Percentiles rank a stretch among this genome's conserved stretches.
Conservation (phyloP, 108 stramenopile genomes). For the Nitzschia inconspicua region DNA sequence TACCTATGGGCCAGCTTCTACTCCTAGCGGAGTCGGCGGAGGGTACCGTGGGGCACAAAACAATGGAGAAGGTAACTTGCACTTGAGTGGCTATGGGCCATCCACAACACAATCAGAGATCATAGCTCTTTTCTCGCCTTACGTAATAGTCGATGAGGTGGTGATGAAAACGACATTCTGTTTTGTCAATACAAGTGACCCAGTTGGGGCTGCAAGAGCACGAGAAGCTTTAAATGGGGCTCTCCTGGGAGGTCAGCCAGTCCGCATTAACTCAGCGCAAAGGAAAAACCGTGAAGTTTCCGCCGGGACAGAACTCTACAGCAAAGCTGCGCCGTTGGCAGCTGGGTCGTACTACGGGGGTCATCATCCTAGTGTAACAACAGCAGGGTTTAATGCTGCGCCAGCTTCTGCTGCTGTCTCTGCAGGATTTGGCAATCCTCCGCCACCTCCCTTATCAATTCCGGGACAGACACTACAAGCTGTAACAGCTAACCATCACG, state of each 20-base stretch:
- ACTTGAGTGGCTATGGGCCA: constrained; percentile 85
- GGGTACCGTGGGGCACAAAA: constrained; percentile 54
- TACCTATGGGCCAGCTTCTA: constrained; percentile 4
- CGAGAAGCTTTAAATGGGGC: constrained; percentile 74
- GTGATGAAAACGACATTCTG: constrained; percentile 73
- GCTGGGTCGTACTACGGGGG: constrained; percentile 8
- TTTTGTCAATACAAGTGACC: constrained; percentile 83
- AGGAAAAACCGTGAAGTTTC: constrained; percentile 48
- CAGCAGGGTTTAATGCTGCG: background rate
- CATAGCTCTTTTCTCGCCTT: constrained; percentile 71
- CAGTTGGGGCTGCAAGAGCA: constrained; percentile 64
- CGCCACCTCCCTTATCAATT: constrained; percentile 1
- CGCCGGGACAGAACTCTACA: background rate
- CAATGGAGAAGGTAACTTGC: constrained; percentile 72
- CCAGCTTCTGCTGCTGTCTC: background rate
- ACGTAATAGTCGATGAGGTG: constrained; percentile 78
- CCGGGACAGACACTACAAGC: background rate
- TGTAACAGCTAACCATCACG: too few species aligned
- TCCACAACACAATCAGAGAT: constrained; percentile 72
- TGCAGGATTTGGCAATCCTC: constrained; percentile 5
- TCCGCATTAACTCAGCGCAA: constrained; percentile 77
- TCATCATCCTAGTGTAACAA: background rate
- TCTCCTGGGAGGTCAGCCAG: constrained; percentile 70
- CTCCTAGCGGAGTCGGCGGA: constrained; percentile 18
- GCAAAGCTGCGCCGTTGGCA: background rate